Base-by-base conservation (phyloP, 2,329 filamentous ascomycete species). In the Fusarium sp. region DNA sequence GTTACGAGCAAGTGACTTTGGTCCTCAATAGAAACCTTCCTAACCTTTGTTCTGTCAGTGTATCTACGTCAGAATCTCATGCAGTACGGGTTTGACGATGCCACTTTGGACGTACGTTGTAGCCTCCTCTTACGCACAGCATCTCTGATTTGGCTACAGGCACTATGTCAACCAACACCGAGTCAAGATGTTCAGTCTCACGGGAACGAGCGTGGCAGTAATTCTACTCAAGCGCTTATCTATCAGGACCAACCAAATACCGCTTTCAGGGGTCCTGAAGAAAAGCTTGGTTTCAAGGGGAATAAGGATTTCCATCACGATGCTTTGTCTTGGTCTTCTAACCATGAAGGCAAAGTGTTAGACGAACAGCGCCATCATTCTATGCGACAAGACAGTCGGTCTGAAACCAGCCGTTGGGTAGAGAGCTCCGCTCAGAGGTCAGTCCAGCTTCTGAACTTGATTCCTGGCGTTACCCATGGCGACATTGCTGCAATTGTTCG, bases 401-500 rank as follows among this genome's bases (percentile, higher is more conserved):
- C 25, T 10, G 64, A 55, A 3, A n/a, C 49, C 25, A 47, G 40
- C 15, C 53, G 29, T 20, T 67, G 63, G n/a, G 20, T 74, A n/a
- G 70, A 84, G 60, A 77, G 80, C 34, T 75, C 79, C 30, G 82
- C 82, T 51, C 80, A 76, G 24, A 85, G 91, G 51, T 92, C 91
- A 0, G 69, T 97, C 24, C 80, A 88, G 24, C 81, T 95, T 52
- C 81, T 80, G 38, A 89, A 90, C 62, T 83, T 96, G 2, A 82
- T 90, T 2, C 85, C 90, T 8, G 83, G 82, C 4, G 87, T 86
- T 16, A 91, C 88, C 0, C 88, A 92, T 74, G 84, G 84, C 48
- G 92, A 96, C 67, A 81, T 96, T 62, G 84, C 86, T 5, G 83
- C 85, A 24, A 84, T 85, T 13, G 81, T 96, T 54, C 88, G 90